phyloP scores from a whole-genome alignment of 495 filamentous ascomycete species.

The Podospora appendiculata region DNA sequence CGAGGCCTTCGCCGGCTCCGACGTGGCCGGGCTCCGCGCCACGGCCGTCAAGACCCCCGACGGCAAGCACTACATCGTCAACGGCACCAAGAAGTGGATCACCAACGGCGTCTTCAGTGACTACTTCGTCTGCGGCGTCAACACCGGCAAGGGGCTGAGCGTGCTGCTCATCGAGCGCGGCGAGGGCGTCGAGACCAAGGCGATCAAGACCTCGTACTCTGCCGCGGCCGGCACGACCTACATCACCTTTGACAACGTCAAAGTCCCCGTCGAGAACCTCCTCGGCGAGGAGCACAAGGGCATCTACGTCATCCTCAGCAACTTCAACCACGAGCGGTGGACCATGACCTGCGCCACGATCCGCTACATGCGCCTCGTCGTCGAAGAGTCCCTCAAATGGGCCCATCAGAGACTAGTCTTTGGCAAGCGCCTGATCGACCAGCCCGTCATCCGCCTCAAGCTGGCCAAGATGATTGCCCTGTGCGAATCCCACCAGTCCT shows the following conservation, averaged over 20 bases:
- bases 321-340: conserved; percentile 79
- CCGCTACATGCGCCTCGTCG: conserved; percentile 57
- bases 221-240: conserved; percentile 71
- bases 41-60: conserved; percentile 76
- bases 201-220: conserved; percentile 84
- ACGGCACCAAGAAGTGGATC: conserved; percentile 92
- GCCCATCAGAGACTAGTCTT: conserved; percentile 85
- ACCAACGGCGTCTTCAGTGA: conserved; percentile 81
- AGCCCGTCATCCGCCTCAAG: conserved; percentile 82
- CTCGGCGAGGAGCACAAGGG: conserved; percentile 82
- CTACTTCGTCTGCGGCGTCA: conserved; percentile 78
- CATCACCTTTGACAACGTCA: conserved; percentile 80
- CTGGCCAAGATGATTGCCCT: conserved; percentile 84
- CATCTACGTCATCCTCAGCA: conserved; percentile 79
- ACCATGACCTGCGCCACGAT: conserved; percentile 59
- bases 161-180: conserved; percentile 69
- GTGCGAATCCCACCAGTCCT: conserved; percentile 73
- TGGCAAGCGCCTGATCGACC: conserved; percentile 69
- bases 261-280: conserved; percentile 72
- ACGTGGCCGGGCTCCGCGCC: conserved; percentile 76
- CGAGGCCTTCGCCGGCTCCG: conserved; percentile 82
- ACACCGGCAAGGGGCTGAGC: conserved; percentile 73
- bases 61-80: conserved; percentile 78
- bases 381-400: conserved; percentile 87
- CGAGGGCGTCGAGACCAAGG: conserved; percentile 63